Evolutionary conservation across 1,284 basidiomycete genomes (phyloP), one percentile per base, ranked within the genome.

Genomic region (Puccinia horiana): DNA sequence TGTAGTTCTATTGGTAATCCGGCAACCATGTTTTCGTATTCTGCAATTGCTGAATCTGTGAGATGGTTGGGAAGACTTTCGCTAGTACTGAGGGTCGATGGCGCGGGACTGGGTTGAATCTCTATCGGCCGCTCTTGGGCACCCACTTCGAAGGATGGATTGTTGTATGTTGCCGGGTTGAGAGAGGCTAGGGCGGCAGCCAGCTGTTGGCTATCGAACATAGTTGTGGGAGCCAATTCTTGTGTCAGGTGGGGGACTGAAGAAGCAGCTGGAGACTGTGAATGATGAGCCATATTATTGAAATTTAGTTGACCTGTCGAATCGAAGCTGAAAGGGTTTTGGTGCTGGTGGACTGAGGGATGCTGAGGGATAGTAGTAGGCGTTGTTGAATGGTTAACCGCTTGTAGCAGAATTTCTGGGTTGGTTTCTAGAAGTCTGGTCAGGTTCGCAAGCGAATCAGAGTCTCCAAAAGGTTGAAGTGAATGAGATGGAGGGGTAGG

Each of bases 141-240:
- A 23, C 42, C 20, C 9, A 47, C 35, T 14, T 79, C 76, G 23
- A 44, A 12, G 11, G 65, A 12, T 35, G 37, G n/a, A 18, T 20
- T 16, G 54, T 54, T 79, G 26, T 26, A 35, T 35, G 16, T 58
- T 23, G 54, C n/a, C 42, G 79, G 69, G 26, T 81, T 81, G 26
- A 81, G 70, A 65, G 49, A 81, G 29, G 79, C 79, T 35, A 81
- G 70, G 2, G 79, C 79, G 42, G 79, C 79, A 20, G 79, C 79
- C 14, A 81, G 56, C 47, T 72, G 69, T 35, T 81, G 20, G 42
- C 79, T 81, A 52, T 81, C 54, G 40, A 73, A 81, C 32, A 81
- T 61, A 26, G 32, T 74, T 16, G 49, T 12, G 14, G n/a, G 54
- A 11, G n/a, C 47, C 8, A 70, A 14, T 23, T 61, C 40, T 44